phyloP scores from a whole-genome alignment of 2,329 filamentous ascomycete species.

The Fusarium praegraminearum region DNA sequence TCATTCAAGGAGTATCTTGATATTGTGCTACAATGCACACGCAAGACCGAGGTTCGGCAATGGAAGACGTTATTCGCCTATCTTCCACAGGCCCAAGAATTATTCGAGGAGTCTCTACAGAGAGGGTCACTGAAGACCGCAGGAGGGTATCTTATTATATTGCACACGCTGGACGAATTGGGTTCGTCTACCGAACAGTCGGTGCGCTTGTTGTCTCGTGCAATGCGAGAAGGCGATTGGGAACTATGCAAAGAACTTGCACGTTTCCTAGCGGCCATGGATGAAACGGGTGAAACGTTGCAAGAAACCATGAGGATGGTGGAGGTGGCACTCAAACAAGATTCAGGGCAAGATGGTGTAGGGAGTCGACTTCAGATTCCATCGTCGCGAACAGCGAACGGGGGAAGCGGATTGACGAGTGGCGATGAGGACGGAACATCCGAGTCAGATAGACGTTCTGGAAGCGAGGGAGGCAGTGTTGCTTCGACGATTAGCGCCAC shows the following conservation, averaged over 20 bases:
- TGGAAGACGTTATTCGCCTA: constrained; percentile 96
- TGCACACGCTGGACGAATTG: constrained; percentile 84
- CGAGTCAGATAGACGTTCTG: constrained; percentile 54
- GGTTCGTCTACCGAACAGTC: constrained; percentile 79
- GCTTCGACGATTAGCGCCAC: constrained; percentile 51
- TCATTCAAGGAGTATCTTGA: constrained; percentile 90
- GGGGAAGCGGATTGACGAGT: constrained; percentile 47
- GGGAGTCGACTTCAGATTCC: constrained; percentile 52
- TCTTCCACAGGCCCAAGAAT: constrained; percentile 86
- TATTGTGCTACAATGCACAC: constrained; percentile 95
- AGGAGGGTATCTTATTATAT: constrained; percentile 92
- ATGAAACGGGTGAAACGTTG: constrained; percentile 85
- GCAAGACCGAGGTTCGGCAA: constrained; percentile 94
- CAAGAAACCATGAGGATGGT: constrained; percentile 76
- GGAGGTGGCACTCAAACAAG: constrained; percentile 55
- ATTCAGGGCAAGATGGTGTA: constrained; percentile 44
- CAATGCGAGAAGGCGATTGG: constrained; percentile 90
- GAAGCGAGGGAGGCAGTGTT: constrained; percentile 55
- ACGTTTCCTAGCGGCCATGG: constrained; percentile 92
- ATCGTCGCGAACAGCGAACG: constrained; percentile 47
- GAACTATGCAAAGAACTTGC: constrained; percentile 95
- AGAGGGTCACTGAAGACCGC: constrained; percentile 92
- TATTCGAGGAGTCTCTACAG: constrained; percentile 92
- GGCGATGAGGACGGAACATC: constrained; percentile 52
- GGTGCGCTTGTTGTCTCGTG: constrained; percentile 82